phyloP scores from a whole-genome alignment of 2,329 filamentous ascomycete species.

The Diaporthe vexans region DNA sequence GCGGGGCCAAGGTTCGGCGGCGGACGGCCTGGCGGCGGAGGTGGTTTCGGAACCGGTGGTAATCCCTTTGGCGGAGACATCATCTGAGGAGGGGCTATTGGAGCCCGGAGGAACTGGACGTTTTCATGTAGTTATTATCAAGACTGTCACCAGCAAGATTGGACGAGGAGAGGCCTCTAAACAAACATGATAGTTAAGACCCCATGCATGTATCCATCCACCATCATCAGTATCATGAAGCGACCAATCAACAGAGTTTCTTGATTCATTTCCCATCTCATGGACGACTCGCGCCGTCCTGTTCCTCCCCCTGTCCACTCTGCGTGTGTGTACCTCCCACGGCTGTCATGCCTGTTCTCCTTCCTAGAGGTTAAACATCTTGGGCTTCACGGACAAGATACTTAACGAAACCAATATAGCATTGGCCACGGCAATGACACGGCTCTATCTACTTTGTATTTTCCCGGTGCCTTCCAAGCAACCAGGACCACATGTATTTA shows the following conservation, averaged over 20 bases:
- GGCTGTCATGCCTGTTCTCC: too few species aligned
- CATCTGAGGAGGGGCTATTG: slow-evolving; percentile 44
- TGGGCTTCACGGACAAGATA: not conserved
- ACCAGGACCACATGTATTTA: slow-evolving; percentile 4
- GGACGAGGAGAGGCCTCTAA: not conserved
- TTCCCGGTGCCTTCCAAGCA: not conserved
- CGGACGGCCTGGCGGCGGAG: slow-evolving; percentile 56
- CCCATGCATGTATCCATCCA: not conserved
- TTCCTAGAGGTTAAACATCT: too few species aligned
- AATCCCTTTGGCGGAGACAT: slow-evolving; percentile 50
- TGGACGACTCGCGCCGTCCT: not conserved
- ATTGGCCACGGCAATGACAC: not conserved
- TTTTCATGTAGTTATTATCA: not conserved
- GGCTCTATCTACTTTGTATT: slow-evolving; percentile 29
- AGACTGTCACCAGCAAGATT: slow-evolving; percentile 16
- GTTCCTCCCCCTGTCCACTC: not conserved
- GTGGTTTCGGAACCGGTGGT: slow-evolving; percentile 50
- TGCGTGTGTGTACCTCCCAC: not conserved
- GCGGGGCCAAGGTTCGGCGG: slow-evolving; percentile 61
- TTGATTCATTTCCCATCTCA: not conserved
- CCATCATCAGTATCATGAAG: not conserved
- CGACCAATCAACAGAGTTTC: not conserved
- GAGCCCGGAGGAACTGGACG: not conserved
- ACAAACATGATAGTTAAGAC: not conserved
- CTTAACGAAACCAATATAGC: not conserved